A percentile compares a stretch with the other conserved stretches of the same genome.
Conservation (phyloP, 352 stramenopile genomes). For the Phytophthora sojae region DNA sequence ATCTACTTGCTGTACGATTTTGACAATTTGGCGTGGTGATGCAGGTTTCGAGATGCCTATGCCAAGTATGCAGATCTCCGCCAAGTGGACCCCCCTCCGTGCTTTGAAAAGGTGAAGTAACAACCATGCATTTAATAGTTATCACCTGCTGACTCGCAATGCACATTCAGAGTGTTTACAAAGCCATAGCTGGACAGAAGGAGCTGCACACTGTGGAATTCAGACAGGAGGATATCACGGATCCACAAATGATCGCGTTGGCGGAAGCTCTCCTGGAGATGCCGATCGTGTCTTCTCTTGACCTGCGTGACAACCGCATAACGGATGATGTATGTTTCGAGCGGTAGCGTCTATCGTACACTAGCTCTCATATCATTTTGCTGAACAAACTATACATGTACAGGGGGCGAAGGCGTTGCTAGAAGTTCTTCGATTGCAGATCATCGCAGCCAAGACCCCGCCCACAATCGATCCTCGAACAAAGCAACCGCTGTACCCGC, state of each 20-base stretch:
- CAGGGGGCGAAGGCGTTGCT: slow-evolving; percentile 71
- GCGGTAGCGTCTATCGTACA: background rate
- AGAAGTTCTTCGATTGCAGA: slow-evolving; percentile 81
- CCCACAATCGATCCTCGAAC: slow-evolving; percentile 58
- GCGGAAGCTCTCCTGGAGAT: slow-evolving; percentile 80
- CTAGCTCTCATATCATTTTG: background rate
- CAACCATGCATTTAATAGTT: background rate
- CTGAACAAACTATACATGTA: slow-evolving; percentile 25
- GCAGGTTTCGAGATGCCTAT: slow-evolving; percentile 77
- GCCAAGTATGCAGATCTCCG: slow-evolving; percentile 62
- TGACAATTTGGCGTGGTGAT: background rate
- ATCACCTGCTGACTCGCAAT: background rate
- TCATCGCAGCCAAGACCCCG: slow-evolving; percentile 74
- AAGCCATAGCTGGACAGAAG: slow-evolving; percentile 85
- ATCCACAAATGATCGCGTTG: slow-evolving; percentile 81
- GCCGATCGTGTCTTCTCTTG: slow-evolving; percentile 77
- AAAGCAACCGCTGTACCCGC: slow-evolving; percentile 53
- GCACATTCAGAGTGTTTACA: slow-evolving; percentile 77
- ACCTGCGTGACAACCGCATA: slow-evolving; percentile 83
- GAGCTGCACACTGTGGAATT: slow-evolving; percentile 80
- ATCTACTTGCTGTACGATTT: background rate
- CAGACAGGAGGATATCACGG: slow-evolving; percentile 80
- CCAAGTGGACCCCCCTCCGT: slow-evolving; percentile 72
- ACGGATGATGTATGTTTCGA: slow-evolving; percentile 69
- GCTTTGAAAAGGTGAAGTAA: slow-evolving; percentile 64